phyloP scores from a whole-genome alignment of 306 rosid species.

The Glycine tomentella region DNA sequence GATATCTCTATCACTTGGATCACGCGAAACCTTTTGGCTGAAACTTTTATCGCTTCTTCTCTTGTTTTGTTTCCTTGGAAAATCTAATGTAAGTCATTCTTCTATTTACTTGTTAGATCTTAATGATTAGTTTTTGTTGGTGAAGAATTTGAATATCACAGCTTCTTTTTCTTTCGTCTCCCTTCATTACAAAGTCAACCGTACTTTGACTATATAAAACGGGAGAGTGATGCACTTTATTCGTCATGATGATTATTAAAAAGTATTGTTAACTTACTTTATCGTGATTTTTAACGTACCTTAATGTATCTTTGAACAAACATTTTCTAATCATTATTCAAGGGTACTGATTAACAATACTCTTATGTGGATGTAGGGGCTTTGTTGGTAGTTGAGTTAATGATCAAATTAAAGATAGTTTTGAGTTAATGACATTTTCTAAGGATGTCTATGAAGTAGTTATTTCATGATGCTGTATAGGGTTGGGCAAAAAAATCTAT shows the following conservation, averaged over 20 bases:
- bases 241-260: neutral
- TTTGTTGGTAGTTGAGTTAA: neutral
- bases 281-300: neutral
- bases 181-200: too few species aligned
- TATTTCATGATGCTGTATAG: neutral
- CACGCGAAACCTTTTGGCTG: constrained; percentile 61
- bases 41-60: neutral
- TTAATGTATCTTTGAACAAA: neutral
- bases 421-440: neutral
- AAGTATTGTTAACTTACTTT: neutral
- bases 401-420: too few species aligned
- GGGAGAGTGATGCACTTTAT: neutral
- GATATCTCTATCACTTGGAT: constrained; percentile 64
- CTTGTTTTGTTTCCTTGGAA: neutral
- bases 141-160: too few species aligned
- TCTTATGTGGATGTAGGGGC: neutral
- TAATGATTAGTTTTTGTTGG: too few species aligned
- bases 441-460: neutral
- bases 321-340: neutral
- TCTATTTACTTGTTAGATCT: neutral
- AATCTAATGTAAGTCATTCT: constrained; percentile 45
- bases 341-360: neutral
- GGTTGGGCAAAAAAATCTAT: too few species aligned
- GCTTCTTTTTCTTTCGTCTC: too few species aligned
- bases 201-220: neutral